Base-by-base conservation (phyloP, 2,329 filamentous ascomycete genomes). In the Phialemonium atrogriseum region DNA sequence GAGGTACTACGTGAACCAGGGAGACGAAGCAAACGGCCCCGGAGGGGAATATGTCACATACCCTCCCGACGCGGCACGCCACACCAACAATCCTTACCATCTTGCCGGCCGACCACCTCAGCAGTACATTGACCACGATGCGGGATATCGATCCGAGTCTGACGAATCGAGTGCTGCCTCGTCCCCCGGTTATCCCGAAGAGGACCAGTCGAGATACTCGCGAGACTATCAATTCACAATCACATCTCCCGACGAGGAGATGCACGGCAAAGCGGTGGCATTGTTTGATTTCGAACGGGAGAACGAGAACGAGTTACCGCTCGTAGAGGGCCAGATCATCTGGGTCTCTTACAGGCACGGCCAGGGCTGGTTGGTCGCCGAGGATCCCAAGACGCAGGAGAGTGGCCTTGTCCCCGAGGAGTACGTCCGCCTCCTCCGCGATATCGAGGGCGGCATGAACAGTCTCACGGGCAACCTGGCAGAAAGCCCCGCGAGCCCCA, bases 271-370 rank as follows among this genome's bases (percentile, higher is more conserved):
- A 54, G 88, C 87, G 9, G 85, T 98, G 17, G 91, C 91, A 6
- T 67, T 98, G 14, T 98, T 94, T 53, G 88, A 95, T 53, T 98
- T 98, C 59, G 80, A 80, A 46, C 76, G 88, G 19, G 89, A 96
- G 57, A 95, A 96, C 54, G 87, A 95, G 54, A 98, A 96, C 52
- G 91, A 98, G 57, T 64, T 98, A 35, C 86, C 87, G 4, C 64
- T 98, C 27, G 79, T 85, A 1, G 91, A 98, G 59, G 91, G 91
- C 5, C 91, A 98, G 51, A 85, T 95, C 35, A 94, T 98, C 35
- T 83, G 91, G 66, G 88, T 98, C 15, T 94, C 86, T 11, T 98
- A 96, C 56, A 75, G 91, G 25, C 88, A 96, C 52, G 89, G 89
- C 11, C 87, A 96, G 59, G 91, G 91, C 34, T 98, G 91, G 91